These are phyloP conservation scores for Myxozyma monticola DNA, from an alignment of 805 yeast genomes.

Conservation along the genomic window DNA sequence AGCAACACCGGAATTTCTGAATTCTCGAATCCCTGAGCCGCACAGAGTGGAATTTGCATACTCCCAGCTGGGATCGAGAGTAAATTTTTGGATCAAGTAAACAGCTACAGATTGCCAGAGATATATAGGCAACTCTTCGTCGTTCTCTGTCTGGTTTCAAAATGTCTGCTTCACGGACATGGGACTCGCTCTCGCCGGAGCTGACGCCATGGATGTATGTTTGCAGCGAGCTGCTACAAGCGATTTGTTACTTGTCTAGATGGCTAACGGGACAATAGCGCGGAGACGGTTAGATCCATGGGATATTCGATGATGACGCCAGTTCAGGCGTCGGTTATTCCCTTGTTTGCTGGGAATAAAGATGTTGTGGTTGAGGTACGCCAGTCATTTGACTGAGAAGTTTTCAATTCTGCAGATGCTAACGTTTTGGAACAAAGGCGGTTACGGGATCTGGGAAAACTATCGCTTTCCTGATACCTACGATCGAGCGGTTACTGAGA, in stretches of 20 bases:
- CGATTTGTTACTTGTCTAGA: neutral
- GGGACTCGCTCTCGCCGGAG: constrained; percentile 57
- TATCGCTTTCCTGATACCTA: constrained; percentile 81
- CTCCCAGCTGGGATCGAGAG: no score
- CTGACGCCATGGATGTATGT: constrained; percentile 66
- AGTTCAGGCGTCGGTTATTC: constrained; percentile 93
- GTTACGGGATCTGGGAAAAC: constrained; percentile 99
- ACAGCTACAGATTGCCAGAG: no score
- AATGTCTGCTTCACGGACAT: constrained; percentile 51
- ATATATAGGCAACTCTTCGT: no score
- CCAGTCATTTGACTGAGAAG: no score
- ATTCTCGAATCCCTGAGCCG: no score
- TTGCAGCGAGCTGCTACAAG: neutral
- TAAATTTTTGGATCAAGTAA: no score
- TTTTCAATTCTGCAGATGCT: neutral
- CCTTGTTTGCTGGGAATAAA: constrained; percentile 75
- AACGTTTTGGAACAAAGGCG: constrained; percentile 47
- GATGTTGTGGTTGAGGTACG: constrained; percentile 92
- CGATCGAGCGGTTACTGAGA: constrained; percentile 56
- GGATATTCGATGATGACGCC: constrained; percentile 90
- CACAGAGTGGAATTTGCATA: no score
- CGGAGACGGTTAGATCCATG: constrained; percentile 66
- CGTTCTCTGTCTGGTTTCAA: no score
- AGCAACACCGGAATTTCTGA: no score
- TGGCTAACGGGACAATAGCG: constrained; percentile 12